Evolutionary conservation across 1,284 basidiomycete species (phyloP).

Genomic region (Inonotus obliquus): DNA sequence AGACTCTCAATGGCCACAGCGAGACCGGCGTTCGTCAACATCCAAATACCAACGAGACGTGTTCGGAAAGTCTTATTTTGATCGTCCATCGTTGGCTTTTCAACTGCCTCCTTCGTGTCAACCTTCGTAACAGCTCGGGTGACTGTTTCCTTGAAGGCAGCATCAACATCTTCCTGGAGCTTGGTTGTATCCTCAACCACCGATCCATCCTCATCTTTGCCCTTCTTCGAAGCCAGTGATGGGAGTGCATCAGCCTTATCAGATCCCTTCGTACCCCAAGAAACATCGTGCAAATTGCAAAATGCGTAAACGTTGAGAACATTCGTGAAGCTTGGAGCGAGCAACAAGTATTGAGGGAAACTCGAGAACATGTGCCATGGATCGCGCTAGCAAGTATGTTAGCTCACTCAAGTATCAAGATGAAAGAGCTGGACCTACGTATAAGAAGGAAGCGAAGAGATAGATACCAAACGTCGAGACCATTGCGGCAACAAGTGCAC

Average conservation of each 20-base stretch:
- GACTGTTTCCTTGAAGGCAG: slow-evolving; percentile 92
- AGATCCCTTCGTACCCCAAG: slow-evolving; percentile 94
- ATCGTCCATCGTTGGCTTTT: slow-evolving; percentile 88
- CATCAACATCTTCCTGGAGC: slow-evolving; percentile 85
- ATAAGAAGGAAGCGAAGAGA: slow-evolving; percentile 82
- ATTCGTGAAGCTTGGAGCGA: slow-evolving; percentile 91
- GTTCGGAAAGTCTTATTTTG: slow-evolving; percentile 94
- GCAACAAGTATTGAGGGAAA: slow-evolving; percentile 86
- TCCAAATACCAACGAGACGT: slow-evolving; percentile 82
- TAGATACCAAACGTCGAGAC: slow-evolving; percentile 89
- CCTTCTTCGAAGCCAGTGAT: slow-evolving; percentile 80
- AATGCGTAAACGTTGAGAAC: slow-evolving; percentile 96
- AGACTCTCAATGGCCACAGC: slow-evolving; percentile 83
- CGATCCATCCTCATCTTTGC: slow-evolving; percentile 65
- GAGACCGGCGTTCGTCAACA: slow-evolving; percentile 76
- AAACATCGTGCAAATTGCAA: slow-evolving; percentile 91
- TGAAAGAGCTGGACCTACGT: slow-evolving; percentile 49
- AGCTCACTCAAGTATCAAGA: not conserved
- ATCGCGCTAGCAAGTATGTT: slow-evolving; percentile 57
- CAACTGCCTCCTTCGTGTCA: slow-evolving; percentile 60
- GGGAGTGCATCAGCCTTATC: slow-evolving; percentile 96
- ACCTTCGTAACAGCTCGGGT: slow-evolving; percentile 86
- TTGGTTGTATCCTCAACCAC: slow-evolving; percentile 82
- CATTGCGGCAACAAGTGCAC: slow-evolving; percentile 83
- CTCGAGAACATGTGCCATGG: slow-evolving; percentile 99